phyloP scores from a whole-genome alignment of 352 stramenopile genomes.

The Phytophthora lateralis region DNA sequence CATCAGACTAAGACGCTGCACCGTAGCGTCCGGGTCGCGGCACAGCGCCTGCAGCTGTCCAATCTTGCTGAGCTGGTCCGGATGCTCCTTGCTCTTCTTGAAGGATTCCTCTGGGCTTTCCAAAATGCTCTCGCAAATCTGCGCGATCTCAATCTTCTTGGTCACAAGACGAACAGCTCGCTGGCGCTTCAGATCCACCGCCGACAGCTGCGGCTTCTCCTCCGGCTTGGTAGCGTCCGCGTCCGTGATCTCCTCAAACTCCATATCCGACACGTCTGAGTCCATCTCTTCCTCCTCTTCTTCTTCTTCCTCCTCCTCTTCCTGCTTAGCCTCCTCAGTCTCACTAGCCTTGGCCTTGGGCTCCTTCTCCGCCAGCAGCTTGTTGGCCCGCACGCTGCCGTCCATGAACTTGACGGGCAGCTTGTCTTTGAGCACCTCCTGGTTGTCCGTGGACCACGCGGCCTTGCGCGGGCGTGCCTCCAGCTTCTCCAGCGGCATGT shows the following conservation, averaged over 20 bases:
- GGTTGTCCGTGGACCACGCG: constrained; percentile 59
- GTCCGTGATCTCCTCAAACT: constrained; percentile 78
- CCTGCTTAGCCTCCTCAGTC: constrained; percentile 30
- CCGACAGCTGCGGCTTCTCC: constrained; percentile 28
- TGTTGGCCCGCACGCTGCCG: constrained; percentile 78
- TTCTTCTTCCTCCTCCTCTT: constrained; percentile 49
- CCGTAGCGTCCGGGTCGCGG: constrained; percentile 70
- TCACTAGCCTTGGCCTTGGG: constrained; percentile 30
- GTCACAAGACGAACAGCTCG: constrained; percentile 66
- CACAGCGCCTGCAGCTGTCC: constrained; percentile 78
- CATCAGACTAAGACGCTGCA: constrained; percentile 90
- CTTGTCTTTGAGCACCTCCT: constrained; percentile 71
- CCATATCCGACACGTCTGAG: constrained; percentile 81
- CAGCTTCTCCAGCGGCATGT: constrained; percentile 79
- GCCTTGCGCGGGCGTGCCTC: constrained; percentile 72
- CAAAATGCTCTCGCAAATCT: constrained; percentile 90
- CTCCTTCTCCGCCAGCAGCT: constrained; percentile 60
- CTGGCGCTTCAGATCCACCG: constrained; percentile 71
- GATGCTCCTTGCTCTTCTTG: constrained; percentile 88
- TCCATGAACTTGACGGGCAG: constrained; percentile 90
- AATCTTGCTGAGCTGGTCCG: constrained; percentile 77
- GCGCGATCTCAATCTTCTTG: constrained; percentile 91
- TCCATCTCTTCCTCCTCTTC: constrained; percentile 51
- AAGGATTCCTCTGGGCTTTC: constrained; percentile 87
- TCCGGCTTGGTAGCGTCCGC: constrained; percentile 9